These are phyloP conservation scores for Cercospora brassicicola DNA, from an alignment of 2,329 filamentous ascomycete genomes.

Conservation along the genomic window DNA sequence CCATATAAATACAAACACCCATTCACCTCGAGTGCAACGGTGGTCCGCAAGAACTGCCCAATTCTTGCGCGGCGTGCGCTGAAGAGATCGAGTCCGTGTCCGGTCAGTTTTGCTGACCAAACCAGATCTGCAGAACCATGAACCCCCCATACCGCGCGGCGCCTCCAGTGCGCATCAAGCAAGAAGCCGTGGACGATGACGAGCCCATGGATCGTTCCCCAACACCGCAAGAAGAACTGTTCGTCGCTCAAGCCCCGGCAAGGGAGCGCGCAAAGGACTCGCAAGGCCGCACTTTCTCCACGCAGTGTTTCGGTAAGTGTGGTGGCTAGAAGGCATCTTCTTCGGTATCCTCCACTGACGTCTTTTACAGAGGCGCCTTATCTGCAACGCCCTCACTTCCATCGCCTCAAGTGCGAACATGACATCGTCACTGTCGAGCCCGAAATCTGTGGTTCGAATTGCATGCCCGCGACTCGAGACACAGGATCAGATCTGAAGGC, in stretches of 20 bases:
- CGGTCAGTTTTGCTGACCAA: background rate
- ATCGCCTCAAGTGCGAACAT: slow-evolving; percentile 15
- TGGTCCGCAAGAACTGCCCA: background rate
- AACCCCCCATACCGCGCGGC: background rate
- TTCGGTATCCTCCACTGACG: background rate
- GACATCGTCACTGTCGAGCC: slow-evolving; percentile 11
- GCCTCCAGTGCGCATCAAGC: slow-evolving; percentile 6
- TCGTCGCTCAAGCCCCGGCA: background rate
- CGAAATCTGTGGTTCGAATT: slow-evolving; percentile 14
- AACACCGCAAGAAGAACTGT: background rate
- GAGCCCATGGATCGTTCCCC: background rate
- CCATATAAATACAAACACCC: slow-evolving; percentile 3
- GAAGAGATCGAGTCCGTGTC: background rate
- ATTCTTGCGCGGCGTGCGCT: background rate
- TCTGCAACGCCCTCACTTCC: slow-evolving; percentile 10
- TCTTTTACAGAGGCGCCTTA: background rate
- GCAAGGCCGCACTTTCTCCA: slow-evolving; percentile 10
- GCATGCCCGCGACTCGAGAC: background rate
- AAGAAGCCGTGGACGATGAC: slow-evolving; percentile 3
- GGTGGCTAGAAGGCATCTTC: background rate
- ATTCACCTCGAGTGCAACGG: background rate
- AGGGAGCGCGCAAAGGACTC: slow-evolving; percentile 6
- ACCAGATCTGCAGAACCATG: background rate
- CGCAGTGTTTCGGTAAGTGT: slow-evolving; percentile 10
- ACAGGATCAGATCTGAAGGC: slow-evolving; percentile 7